Percentiles rank a stretch among this genome's conserved stretches.
phyloP scores from a whole-genome alignment of 75 land plant species.

The Ceratopteris richardii region DNA sequence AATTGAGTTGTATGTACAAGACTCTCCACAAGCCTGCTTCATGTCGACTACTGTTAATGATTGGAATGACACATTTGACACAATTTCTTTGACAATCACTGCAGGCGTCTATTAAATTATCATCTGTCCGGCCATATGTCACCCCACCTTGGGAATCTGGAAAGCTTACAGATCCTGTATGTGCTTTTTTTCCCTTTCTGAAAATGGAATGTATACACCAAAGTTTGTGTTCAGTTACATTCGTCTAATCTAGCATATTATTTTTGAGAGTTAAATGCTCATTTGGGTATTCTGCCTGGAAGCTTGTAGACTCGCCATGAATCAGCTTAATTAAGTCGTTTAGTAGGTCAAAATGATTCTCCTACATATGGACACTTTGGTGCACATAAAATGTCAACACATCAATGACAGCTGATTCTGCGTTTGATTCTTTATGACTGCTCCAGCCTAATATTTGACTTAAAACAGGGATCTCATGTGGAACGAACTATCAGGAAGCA shows the following conservation, averaged over 20 bases:
- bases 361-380: too few relatives aligned
- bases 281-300: too few relatives aligned
- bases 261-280: too few relatives aligned
- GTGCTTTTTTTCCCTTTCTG: neutral
- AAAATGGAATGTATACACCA: neutral
- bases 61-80: too few relatives aligned
- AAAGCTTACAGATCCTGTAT: conserved; percentile 1
- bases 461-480: conserved; percentile 10
- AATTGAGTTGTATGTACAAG: neutral
- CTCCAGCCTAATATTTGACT: neutral
- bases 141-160: conserved; percentile 3
- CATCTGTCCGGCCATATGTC: neutral
- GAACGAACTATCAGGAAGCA: conserved; percentile 9
- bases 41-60: too few relatives aligned
- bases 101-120: neutral
- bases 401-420: neutral
- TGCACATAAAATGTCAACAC: neutral
- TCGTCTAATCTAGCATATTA: too few relatives aligned
- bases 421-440: neutral
- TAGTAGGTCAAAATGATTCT: too few relatives aligned
- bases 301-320: too few relatives aligned
- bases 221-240: too few relatives aligned
- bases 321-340: too few relatives aligned
- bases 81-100: neutral
- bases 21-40: neutral